Percentiles rank a stretch among this genome's conserved stretches.
phyloP scores from a whole-genome alignment of 164 flowering plant genomes.

The Annona cherimola region DNA sequence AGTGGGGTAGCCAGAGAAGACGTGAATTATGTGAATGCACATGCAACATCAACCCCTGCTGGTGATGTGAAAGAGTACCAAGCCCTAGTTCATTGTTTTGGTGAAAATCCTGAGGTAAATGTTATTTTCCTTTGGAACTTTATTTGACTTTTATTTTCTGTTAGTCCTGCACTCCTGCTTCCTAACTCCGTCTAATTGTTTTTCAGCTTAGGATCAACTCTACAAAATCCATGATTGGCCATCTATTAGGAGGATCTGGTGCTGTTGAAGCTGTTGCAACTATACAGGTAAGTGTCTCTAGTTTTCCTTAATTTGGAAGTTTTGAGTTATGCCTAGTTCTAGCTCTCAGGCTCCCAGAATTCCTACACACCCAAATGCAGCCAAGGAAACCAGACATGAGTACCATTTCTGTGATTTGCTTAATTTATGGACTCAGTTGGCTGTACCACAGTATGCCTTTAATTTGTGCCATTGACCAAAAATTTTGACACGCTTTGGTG shows the following conservation, averaged over 20 bases:
- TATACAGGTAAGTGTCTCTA: constrained; percentile 53
- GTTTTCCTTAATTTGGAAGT: background rate
- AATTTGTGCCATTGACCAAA: background rate
- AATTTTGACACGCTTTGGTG: no score
- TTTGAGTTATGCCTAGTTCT: background rate
- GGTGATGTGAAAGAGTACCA: constrained; percentile 86
- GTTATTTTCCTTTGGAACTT: background rate
- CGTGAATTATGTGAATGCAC: constrained; percentile 71
- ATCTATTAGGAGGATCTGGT: constrained; percentile 94
- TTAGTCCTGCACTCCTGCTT: background rate
- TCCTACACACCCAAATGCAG: background rate
- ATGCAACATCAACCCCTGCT: constrained; percentile 92
- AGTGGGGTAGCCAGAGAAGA: constrained; percentile 79
- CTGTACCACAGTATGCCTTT: background rate
- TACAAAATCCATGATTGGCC: constrained; percentile 96
- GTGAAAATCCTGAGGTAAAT: constrained; percentile 79
- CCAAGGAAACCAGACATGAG: background rate
- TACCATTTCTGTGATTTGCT: background rate
- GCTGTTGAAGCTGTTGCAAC: constrained; percentile 96
- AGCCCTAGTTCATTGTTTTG: constrained; percentile 86
- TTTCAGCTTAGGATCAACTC: constrained; percentile 80
- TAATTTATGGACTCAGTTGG: background rate
- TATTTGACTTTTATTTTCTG: background rate
- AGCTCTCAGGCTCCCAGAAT: background rate
- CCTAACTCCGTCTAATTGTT: background rate